Percentiles rank a stretch among this genome's conserved stretches.
These are phyloP conservation scores for Crithidia acanthocephali DNA, from an alignment of 208 protist species.

Conservation along the genomic window DNA sequence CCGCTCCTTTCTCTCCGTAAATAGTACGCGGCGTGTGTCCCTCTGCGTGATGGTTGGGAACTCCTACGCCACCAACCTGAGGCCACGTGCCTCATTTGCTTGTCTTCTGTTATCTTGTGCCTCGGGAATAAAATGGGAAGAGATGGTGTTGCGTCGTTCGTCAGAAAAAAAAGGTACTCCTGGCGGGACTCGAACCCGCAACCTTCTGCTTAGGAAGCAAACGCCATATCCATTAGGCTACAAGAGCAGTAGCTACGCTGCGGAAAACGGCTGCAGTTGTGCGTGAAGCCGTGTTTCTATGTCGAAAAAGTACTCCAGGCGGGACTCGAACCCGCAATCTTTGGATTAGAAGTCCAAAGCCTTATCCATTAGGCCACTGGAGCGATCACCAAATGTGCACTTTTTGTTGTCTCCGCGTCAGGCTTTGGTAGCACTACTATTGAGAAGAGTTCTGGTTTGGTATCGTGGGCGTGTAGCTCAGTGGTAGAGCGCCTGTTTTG, in stretches of 20 bases:
- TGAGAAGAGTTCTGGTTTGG: no score
- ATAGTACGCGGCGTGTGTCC: no score
- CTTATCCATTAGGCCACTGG: conserved; percentile 92
- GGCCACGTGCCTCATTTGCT: no score
- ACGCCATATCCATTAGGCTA: conserved; percentile 88
- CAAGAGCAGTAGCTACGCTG: conserved; percentile 14
- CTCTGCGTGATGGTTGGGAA: no score
- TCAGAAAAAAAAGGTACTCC: conserved; percentile 58
- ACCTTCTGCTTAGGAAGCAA: conserved; percentile 92
- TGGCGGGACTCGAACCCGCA: conserved; percentile 91
- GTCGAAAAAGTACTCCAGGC: conserved; percentile 73
- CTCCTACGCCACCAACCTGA: no score
- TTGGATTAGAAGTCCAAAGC: conserved; percentile 92
- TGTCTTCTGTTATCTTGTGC: no score
- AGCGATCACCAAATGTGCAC: conserved; percentile 18
- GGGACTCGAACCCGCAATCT: conserved; percentile 92
- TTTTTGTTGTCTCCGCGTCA: conserved; percentile 1
- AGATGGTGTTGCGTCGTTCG: no score
- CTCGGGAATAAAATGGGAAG: no score
- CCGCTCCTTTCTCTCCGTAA: no score
- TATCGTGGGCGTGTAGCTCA: conserved; percentile 84
- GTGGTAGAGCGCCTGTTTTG: conserved; percentile 91
- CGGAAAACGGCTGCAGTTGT: neutral
- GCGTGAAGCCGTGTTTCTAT: neutral
- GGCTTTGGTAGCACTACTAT: no score